These are phyloP conservation scores for Gastrolobium villosum DNA, from an alignment of 306 rosid species.

Conservation along the genomic window DNA sequence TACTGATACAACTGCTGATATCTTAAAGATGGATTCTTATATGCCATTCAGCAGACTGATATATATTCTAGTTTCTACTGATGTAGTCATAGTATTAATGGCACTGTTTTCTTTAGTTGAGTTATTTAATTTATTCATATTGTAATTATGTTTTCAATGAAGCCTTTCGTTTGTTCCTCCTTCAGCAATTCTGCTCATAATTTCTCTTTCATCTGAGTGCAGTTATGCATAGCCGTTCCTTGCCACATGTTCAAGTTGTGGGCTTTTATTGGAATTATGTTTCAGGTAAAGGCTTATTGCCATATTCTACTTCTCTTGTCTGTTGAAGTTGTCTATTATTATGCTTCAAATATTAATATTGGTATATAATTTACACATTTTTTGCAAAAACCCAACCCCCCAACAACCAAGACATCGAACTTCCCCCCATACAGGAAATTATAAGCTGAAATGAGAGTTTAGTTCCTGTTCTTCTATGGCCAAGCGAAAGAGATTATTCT, in stretches of 20 bases:
- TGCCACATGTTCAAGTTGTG: constrained; percentile 93
- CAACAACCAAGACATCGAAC: neutral
- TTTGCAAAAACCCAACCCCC: neutral
- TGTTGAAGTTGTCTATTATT: neutral
- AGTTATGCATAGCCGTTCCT: constrained; percentile 97
- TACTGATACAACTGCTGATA: constrained; percentile 16
- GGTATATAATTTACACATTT: neutral
- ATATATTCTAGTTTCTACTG: neutral
- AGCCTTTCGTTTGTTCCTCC: constrained; percentile 21
- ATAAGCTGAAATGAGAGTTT: constrained; percentile 4
- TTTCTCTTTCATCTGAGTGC: constrained; percentile 46
- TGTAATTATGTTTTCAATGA: constrained; percentile 24
- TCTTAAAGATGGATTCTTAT: constrained; percentile 35
- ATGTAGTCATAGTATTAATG: constrained; percentile 14
- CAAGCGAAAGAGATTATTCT: neutral
- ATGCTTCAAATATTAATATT: constrained; percentile 3
- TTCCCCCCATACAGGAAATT: constrained; percentile 1
- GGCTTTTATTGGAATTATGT: constrained; percentile 94
- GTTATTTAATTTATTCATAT: constrained; percentile 27
- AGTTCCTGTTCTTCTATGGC: constrained; percentile 27
- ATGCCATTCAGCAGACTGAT: neutral
- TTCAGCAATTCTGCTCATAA: constrained; percentile 33
- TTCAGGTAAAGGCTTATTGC: constrained; percentile 67
- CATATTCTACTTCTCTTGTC: constrained; percentile 13
- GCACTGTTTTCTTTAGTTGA: constrained; percentile 17